Conservation (phyloP, 1,284 basidiomycete species). For the Cryptococcus jaspeensis region DNA sequence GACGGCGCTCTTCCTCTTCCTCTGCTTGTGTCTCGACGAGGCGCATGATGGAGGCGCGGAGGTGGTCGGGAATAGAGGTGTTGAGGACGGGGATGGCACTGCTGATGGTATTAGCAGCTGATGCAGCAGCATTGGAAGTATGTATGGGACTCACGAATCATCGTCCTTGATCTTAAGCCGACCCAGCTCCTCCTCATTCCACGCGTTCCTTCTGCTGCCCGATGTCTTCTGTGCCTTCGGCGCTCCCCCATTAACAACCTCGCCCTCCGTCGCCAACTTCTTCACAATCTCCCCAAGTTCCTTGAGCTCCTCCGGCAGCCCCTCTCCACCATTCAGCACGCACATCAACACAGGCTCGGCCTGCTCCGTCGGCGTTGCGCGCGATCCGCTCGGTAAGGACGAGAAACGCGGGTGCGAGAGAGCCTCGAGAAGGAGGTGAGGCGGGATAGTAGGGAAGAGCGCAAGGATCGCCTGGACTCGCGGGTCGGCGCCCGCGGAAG, state of each 20-base stretch:
- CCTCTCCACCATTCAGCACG: slow-evolving; percentile 36
- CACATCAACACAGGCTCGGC: slow-evolving; percentile 44
- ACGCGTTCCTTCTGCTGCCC: slow-evolving; percentile 62
- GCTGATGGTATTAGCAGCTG: slow-evolving; percentile 33
- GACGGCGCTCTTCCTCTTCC: slow-evolving; percentile 65
- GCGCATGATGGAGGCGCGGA: slow-evolving; percentile 75
- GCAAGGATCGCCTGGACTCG: slow-evolving; percentile 29
- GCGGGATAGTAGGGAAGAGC: slow-evolving; percentile 45
- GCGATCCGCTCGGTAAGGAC: slow-evolving; percentile 16
- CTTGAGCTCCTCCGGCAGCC: slow-evolving; percentile 37
- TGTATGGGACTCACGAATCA: slow-evolving; percentile 35
- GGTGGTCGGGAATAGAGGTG: slow-evolving; percentile 63
- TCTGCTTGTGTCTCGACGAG: slow-evolving; percentile 67
- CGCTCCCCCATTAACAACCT: background rate
- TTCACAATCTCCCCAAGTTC: slow-evolving; percentile 31
- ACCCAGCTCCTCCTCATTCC: slow-evolving; percentile 65
- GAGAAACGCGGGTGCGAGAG: slow-evolving; percentile 42
- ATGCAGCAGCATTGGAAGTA: background rate
- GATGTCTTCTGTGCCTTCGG: slow-evolving; percentile 33
- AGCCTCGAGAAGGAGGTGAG: slow-evolving; percentile 39
- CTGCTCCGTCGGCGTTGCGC: slow-evolving; percentile 29
- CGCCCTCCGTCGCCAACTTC: background rate
- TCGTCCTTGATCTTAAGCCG: slow-evolving; percentile 59
- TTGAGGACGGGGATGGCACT: slow-evolving; percentile 56
- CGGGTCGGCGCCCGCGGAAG: slow-evolving; percentile 11